Base-by-base conservation (phyloP, 768 basidiomycete genomes). In the Collybiopsis luxurians region DNA sequence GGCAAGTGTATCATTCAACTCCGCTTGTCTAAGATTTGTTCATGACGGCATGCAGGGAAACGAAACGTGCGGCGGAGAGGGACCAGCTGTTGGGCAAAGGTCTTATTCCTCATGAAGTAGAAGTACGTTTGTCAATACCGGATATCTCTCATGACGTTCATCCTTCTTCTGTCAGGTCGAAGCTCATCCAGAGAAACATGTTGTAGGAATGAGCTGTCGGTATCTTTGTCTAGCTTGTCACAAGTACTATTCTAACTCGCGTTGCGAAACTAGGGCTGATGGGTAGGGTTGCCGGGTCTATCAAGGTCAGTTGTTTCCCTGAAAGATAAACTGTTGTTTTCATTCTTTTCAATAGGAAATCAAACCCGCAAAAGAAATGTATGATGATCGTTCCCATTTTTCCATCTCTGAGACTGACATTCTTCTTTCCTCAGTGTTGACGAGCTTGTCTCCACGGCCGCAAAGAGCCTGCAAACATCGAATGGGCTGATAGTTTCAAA, bases 351-450 rank as follows among this genome's bases (percentile, higher is more conserved):
- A 28, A 47, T 9, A 85, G 83, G 89, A 92, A 43, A 83, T 95
- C 66, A 88, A 90, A 66, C 86, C 92, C 1, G 94, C 93, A 4
- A 89, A 87, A 68, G 82, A 83, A 57, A 95, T 95, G 89, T 90
- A 63, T 69, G 85, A 73, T 23, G n/a, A 19, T 31, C 19, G n/a
- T 36, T 48, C 21, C 40, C 51, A 55, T 26, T 44, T 27, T 23
- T 45, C 31, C 7, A 62, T 48, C 53, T 56, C 36, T 10, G 24
- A 23, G 31, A 39, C 38, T 53, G 42, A 54, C 21, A 27, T 26
- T 36, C 27, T 54, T n/a, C 64, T 53, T 24, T 23, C n/a, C n/a
- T n/a, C 30, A 90, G 89, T 68, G 84, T 96, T 49, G 92, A 95
- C 51, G 90, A 94, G 60, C 79, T 95, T 59, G 86, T 95, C 21